A percentile compares a stretch with the other conserved stretches of the same genome.
Conservation (phyloP, 768 basidiomycete species). For the Suillus placidus region DNA sequence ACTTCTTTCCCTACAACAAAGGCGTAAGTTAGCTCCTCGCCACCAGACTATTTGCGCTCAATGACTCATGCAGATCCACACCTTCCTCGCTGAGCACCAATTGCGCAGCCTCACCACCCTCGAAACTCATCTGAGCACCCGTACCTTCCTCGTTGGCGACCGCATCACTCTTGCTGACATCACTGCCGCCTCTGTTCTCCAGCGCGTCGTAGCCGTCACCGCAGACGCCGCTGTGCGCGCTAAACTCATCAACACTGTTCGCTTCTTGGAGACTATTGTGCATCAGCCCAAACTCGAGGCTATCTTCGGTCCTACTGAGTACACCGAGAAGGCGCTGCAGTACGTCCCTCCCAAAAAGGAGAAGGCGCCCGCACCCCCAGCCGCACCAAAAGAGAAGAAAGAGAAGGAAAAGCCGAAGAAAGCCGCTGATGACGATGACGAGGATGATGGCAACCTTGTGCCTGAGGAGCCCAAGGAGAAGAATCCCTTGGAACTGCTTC, state of each 20-base stretch:
- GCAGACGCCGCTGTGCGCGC: slow-evolving; percentile 69
- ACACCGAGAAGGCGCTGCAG: slow-evolving; percentile 68
- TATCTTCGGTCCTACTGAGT: slow-evolving; percentile 61
- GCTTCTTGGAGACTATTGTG: slow-evolving; percentile 83
- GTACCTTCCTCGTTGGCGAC: slow-evolving; percentile 92
- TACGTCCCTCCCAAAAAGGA: slow-evolving; percentile 79
- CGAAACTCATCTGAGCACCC: slow-evolving; percentile 70
- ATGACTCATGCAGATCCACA: slow-evolving; percentile 56
- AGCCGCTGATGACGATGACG: slow-evolving; percentile 64
- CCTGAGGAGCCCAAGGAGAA: slow-evolving; percentile 87
- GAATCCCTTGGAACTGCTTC: slow-evolving; percentile 92
- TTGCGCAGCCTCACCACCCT: slow-evolving; percentile 63
- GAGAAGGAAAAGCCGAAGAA: slow-evolving; percentile 66
- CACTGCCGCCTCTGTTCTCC: slow-evolving; percentile 60
- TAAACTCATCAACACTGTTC: slow-evolving; percentile 75
- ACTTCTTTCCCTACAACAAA: slow-evolving; percentile 78
- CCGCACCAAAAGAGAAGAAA: slow-evolving; percentile 53
- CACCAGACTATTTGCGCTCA: slow-evolving; percentile 4
- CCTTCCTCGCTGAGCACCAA: slow-evolving; percentile 52
- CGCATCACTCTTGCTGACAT: slow-evolving; percentile 95
- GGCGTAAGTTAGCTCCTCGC: slow-evolving; percentile 50
- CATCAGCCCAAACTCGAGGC: slow-evolving; percentile 80
- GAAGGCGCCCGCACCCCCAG: slow-evolving; percentile 50
- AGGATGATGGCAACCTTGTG: slow-evolving; percentile 66
- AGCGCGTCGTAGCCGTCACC: slow-evolving; percentile 52